These are phyloP conservation scores for Debaryomycetaceae sp. DNA, from an alignment of 1,139 yeast species.

Conservation along the genomic window DNA sequence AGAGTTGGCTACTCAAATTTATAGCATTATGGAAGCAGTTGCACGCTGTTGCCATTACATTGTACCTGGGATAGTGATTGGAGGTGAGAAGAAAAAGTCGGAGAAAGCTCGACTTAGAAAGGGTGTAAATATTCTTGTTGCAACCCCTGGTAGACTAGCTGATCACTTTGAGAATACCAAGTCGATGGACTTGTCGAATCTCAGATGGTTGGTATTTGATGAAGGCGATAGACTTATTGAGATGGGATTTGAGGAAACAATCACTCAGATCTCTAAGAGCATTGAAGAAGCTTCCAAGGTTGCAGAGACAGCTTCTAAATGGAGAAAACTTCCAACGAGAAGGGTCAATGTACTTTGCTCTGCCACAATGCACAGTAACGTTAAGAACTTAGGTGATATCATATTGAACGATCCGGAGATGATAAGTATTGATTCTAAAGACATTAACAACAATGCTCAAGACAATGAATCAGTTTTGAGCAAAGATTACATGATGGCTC, in stretches of 20 bases:
- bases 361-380: conserved; percentile 86
- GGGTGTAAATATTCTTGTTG: conserved; percentile 85
- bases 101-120: conserved; percentile 89
- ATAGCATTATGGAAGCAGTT: conserved; percentile 70
- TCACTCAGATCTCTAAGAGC: conserved; percentile 65
- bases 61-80: conserved; percentile 91
- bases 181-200: conserved; percentile 64
- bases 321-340: conserved; percentile 60
- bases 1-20: conserved; percentile 91
- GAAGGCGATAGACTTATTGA: conserved; percentile 97
- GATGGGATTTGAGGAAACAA: conserved; percentile 91
- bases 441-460: conserved; percentile 32
- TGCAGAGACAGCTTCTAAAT: conserved; percentile 31
- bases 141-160: conserved; percentile 88
- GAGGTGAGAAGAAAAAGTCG: conserved; percentile 91
- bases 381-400: conserved; percentile 74
- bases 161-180: conserved; percentile 89
- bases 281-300: conserved; percentile 48
- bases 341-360: conserved; percentile 86
- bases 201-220: conserved; percentile 83
- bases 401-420: conserved; percentile 70
- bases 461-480: conserved; percentile 31
- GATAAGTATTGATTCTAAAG: conserved; percentile 39
- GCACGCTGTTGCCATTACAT: conserved; percentile 73
- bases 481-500: conserved; percentile 50